phyloP scores from a whole-genome alignment of 176 grass and related monocot genomes.

The Tillandsia leiboldiana region DNA sequence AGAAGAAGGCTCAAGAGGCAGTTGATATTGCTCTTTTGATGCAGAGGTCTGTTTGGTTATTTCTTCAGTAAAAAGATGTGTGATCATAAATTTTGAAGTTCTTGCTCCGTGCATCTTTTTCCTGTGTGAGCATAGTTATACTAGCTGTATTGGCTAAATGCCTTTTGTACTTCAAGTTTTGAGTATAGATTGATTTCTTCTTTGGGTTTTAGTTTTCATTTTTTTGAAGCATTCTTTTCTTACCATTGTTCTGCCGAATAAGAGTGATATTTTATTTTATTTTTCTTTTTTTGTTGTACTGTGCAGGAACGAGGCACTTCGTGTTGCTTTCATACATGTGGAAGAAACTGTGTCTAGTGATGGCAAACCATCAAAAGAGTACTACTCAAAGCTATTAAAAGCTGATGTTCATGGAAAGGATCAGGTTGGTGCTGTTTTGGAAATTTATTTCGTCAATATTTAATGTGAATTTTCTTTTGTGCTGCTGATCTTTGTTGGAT shows the following conservation, averaged over 20 bases:
- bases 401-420: constrained; percentile 89
- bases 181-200: too few species aligned
- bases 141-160: too few species aligned
- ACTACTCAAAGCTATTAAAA: constrained; percentile 91
- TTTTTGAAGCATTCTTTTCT: not conserved
- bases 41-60: constrained; percentile 50
- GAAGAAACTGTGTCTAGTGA: constrained; percentile 36
- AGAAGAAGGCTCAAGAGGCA: constrained; percentile 75
- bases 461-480: not conserved
- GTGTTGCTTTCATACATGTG: constrained; percentile 93
- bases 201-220: too few species aligned
- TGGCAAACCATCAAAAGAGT: constrained; percentile 44
- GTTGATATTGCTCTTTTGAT: constrained; percentile 84
- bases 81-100: not conserved
- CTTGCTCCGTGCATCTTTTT: too few species aligned
- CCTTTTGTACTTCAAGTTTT: too few species aligned
- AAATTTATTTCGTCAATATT: not conserved
- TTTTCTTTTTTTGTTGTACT: not conserved
- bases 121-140: too few species aligned
- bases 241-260: not conserved
- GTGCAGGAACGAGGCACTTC: constrained; percentile 85
- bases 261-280: not conserved
- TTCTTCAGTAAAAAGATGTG: constrained; percentile 12
- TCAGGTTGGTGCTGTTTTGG: constrained; percentile 47
- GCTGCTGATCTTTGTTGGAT: not conserved